Conservation (phyloP, 108 stramenopile species). For the Pseudonitzschia delicatissima region DNA sequence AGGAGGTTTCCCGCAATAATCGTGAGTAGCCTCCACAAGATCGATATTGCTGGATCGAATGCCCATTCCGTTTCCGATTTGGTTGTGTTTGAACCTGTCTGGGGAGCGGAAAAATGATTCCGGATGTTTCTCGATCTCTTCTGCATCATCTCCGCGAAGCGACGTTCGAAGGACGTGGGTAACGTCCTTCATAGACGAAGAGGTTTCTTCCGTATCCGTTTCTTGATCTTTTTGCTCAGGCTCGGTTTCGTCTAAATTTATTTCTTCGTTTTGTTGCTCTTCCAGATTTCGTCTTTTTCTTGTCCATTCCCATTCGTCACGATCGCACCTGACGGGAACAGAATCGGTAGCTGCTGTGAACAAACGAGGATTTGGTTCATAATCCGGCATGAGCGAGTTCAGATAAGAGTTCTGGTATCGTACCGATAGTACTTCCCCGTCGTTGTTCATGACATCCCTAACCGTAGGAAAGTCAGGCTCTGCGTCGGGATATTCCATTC, state of each 20-base stretch:
- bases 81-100: not conserved
- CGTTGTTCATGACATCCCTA: conserved; percentile 13
- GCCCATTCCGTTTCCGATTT: not conserved
- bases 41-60: not conserved
- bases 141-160: not conserved
- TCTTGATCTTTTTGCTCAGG: too few relatives aligned
- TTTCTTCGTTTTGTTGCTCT: not conserved
- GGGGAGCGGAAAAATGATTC: not conserved
- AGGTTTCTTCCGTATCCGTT: too few relatives aligned
- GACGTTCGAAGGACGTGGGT: not conserved
- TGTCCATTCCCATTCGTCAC: conserved; percentile 10
- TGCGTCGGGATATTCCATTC: not conserved
- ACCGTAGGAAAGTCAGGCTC: conserved; percentile 2
- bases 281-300: conserved; percentile 3
- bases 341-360: not conserved
- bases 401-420: conserved; percentile 6
- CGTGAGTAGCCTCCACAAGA: not conserved
- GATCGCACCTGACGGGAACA: conserved; percentile 8
- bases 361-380: conserved; percentile 4
- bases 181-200: too few relatives aligned
- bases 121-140: conserved; percentile 2
- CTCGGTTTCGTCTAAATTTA: too few relatives aligned
- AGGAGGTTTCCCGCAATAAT: not conserved
- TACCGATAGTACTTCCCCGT: not conserved
- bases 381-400: conserved; percentile 1